Evolutionary conservation across 2,329 filamentous ascomycete genomes (phyloP), one percentile per base, ranked within the genome.

Genomic region (Fusarium sulawesiense): DNA sequence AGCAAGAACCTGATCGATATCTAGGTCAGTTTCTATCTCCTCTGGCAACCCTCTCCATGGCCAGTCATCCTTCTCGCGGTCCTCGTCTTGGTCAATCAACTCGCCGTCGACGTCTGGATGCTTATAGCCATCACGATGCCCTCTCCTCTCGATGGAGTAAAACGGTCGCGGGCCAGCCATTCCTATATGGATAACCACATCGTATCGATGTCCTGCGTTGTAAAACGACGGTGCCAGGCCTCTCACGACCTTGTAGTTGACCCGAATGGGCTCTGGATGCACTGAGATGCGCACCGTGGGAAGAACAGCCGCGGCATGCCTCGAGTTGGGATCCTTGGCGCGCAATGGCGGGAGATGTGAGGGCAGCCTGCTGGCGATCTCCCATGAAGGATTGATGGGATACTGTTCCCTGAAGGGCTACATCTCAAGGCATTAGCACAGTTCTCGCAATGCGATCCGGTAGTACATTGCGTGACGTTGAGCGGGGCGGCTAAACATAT

Each of bases 371-470:
- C 84, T 85, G 50, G 91, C 89, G 76, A 97, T 94, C 76, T 94
- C 87, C 86, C 89, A 94, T 5, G 93, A 93, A 11, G 93, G 93
- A 77, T 97, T 97, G 64, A 90, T 82, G 29, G 89, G 88, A 76
- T 90, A 90, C 46, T 90, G 82, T n/a, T 81, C 84, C 73, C 91
- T 89, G 79, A 97, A 97, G 3, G 93, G 91, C 92, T 95, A 65
- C 21, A 27, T 23, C 16, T 40, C 42, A 30, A 23, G 34, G 27
- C 37, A 63, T 76, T 64, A 76, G 73, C 62, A 60, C 23, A 20
- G 13, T 49, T 42, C 37, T 45, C 32, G 27, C 30, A 29, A 16
- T 29, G 30, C 21, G 18, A 37, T 47, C 27, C 10, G 40, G 40
- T 29, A 23, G 18, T 45, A 59, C 41, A 30, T 60, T 60, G 59